These are phyloP conservation scores for Lasiosphaeria miniovina DNA, from an alignment of 495 filamentous ascomycete species.

Conservation along the genomic window DNA sequence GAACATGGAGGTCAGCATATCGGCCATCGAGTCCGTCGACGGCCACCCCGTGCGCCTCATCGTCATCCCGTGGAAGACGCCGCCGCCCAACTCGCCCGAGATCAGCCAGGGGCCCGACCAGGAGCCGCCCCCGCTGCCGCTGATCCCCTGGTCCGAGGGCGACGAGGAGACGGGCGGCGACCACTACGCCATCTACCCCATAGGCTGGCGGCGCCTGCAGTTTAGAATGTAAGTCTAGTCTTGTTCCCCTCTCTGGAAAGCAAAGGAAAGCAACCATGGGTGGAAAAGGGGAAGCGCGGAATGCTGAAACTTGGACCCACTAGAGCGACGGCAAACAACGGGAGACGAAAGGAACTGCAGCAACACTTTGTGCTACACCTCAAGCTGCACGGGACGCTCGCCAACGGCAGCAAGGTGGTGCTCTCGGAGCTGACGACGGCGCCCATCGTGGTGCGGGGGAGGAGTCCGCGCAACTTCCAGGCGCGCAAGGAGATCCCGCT, in stretches of 20 bases:
- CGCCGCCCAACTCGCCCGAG: slow-evolving; percentile 67
- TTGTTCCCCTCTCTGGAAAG: not conserved
- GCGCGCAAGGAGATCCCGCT: slow-evolving; percentile 73
- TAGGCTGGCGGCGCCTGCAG: slow-evolving; percentile 85
- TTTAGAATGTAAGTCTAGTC: slow-evolving; percentile 64
- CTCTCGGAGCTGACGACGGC: slow-evolving; percentile 70
- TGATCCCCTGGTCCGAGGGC: slow-evolving; percentile 76
- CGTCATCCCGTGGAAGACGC: slow-evolving; percentile 94
- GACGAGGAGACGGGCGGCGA: slow-evolving; percentile 57
- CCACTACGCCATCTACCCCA: slow-evolving; percentile 78
- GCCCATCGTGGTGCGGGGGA: slow-evolving; percentile 73
- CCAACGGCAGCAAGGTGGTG: slow-evolving; percentile 64
- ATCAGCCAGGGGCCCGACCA: slow-evolving; percentile 51
- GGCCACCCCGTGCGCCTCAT: slow-evolving; percentile 86
- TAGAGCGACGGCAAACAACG: slow-evolving; percentile 66
- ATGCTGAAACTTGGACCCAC: slow-evolving; percentile 17
- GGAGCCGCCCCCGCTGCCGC: slow-evolving; percentile 62
- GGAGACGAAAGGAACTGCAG: slow-evolving; percentile 73
- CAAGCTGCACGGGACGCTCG: slow-evolving; percentile 68
- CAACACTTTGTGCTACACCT: slow-evolving; percentile 77
- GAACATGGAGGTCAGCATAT: slow-evolving; percentile 79
- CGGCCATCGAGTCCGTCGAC: slow-evolving; percentile 85
- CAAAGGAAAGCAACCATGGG: not conserved
- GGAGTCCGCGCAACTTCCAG: slow-evolving; percentile 78
- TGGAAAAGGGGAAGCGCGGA: not conserved